A percentile compares a stretch with the other conserved stretches of the same genome.
These are phyloP conservation scores for Umbilicus rupestris DNA, from an alignment of 164 flowering plant genomes.

Conservation along the genomic window DNA sequence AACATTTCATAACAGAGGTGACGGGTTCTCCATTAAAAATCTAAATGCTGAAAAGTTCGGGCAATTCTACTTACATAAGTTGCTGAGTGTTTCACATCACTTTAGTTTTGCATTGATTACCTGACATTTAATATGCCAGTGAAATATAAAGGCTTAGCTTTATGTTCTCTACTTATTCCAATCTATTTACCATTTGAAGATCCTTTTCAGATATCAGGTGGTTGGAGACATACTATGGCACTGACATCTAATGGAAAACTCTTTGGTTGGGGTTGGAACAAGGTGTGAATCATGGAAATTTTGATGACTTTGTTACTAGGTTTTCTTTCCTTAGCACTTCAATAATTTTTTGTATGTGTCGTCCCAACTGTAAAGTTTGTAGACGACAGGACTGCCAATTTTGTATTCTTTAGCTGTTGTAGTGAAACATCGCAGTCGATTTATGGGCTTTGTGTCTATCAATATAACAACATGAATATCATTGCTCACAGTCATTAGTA, in stretches of 20 bases:
- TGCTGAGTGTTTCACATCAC: not conserved
- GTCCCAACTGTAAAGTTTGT: not conserved
- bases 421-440: not conserved
- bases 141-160: not conserved
- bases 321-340: no score
- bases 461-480: no score
- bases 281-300: constrained; percentile 32
- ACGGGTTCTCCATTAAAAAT: constrained; percentile 8
- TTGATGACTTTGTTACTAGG: not conserved
- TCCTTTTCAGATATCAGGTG: constrained; percentile 77
- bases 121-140: not conserved
- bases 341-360: not conserved
- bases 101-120: not conserved
- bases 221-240: constrained; percentile 99
- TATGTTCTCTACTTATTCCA: not conserved
- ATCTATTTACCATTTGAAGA: not conserved
- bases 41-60: not conserved
- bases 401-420: not conserved
- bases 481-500: not conserved
- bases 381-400: not conserved
- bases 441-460: not conserved
- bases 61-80: not conserved
- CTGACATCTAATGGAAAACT: constrained; percentile 78
- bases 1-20: constrained; percentile 60
- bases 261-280: constrained; percentile 99